Percentiles rank a stretch among this genome's conserved stretches.
phyloP scores from a whole-genome alignment of 2,329 filamentous ascomycete species.

The Tympanopsis confertula region DNA sequence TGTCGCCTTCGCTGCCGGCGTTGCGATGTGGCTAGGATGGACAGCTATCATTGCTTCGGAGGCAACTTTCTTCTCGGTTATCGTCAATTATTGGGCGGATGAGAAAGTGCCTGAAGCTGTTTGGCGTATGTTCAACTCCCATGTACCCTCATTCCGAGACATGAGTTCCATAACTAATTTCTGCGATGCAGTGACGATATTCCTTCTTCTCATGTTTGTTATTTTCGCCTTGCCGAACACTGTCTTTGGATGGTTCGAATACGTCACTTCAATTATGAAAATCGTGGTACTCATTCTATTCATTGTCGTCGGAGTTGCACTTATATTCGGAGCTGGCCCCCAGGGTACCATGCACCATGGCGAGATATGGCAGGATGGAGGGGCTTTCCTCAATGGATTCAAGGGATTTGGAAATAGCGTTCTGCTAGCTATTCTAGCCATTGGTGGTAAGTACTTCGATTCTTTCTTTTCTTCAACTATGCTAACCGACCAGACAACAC shows the following conservation, averaged over 20 bases:
- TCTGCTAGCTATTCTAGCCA: conserved; percentile 7
- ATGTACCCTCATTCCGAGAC: conserved; percentile 2
- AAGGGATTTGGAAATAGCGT: conserved; percentile 16
- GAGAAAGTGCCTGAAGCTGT: conserved; percentile 7
- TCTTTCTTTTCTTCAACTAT: conserved; percentile 14
- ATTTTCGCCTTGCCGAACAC: conserved; percentile 8
- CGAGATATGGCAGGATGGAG: conserved; percentile 16
- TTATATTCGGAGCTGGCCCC: conserved; percentile 25
- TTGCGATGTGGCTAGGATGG: conserved; percentile 19
- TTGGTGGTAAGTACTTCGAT: conserved; percentile 12
- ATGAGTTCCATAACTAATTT: not conserved
- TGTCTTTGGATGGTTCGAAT: conserved; percentile 22
- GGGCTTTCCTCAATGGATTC: conserved; percentile 20
- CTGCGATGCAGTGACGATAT: conserved; percentile 10
- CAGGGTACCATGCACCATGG: conserved; percentile 16
- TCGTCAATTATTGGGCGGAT: conserved; percentile 12
- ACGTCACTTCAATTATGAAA: conserved; percentile 20
- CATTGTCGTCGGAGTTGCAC: conserved; percentile 19
- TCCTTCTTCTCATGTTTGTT: conserved; percentile 6
- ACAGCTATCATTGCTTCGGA: conserved; percentile 12
- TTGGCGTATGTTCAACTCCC: no score
- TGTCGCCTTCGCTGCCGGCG: conserved; percentile 22
- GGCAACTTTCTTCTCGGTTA: conserved; percentile 11
- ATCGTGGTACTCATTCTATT: conserved; percentile 21
- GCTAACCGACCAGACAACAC: no score